Evolutionary conservation across 352 stramenopile genomes (phyloP).

Genomic region (Phytophthora pistaciae): DNA sequence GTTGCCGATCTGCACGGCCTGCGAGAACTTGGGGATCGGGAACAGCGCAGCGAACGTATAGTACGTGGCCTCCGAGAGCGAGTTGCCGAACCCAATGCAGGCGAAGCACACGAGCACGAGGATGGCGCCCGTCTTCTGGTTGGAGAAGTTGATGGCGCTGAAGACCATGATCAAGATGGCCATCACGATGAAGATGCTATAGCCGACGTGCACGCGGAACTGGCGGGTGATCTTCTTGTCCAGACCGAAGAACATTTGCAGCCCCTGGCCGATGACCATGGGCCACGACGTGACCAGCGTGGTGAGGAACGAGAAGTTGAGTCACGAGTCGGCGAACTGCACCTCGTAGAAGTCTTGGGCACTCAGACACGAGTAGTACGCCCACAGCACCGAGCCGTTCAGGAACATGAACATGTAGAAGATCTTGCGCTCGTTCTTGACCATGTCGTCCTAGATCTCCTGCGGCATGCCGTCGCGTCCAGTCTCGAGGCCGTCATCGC

Average conservation of each 20-base stretch:
- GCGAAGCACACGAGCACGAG: conserved; percentile 69
- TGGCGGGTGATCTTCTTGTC: conserved; percentile 63
- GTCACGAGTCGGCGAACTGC: conserved; percentile 53
- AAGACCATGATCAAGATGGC: conserved; percentile 74
- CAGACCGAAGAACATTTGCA: conserved; percentile 67
- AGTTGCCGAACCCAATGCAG: conserved; percentile 60
- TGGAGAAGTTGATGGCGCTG: conserved; percentile 55
- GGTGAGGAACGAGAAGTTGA: conserved; percentile 78
- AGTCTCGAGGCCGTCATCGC: conserved; percentile 27
- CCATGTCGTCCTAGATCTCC: conserved; percentile 68
- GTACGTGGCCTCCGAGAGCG: conserved; percentile 63
- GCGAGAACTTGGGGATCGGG: conserved; percentile 70
- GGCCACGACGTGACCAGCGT: conserved; percentile 69
- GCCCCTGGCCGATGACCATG: conserved; percentile 55
- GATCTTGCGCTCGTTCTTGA: conserved; percentile 56
- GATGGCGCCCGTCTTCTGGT: conserved; percentile 53
- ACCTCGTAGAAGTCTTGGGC: conserved; percentile 69
- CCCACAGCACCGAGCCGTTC: conserved; percentile 76
- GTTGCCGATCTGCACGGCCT: conserved; percentile 74
- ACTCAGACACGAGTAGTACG: conserved; percentile 81
- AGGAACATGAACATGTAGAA: conserved; percentile 80
- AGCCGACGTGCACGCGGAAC: conserved; percentile 57
- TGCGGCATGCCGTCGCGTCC: conserved; percentile 56
- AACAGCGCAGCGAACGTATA: conserved; percentile 73
- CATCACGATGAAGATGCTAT: conserved; percentile 64